Evolutionary conservation across 768 basidiomycete genomes (phyloP).

Genomic region (Arthromyces matolae): DNA sequence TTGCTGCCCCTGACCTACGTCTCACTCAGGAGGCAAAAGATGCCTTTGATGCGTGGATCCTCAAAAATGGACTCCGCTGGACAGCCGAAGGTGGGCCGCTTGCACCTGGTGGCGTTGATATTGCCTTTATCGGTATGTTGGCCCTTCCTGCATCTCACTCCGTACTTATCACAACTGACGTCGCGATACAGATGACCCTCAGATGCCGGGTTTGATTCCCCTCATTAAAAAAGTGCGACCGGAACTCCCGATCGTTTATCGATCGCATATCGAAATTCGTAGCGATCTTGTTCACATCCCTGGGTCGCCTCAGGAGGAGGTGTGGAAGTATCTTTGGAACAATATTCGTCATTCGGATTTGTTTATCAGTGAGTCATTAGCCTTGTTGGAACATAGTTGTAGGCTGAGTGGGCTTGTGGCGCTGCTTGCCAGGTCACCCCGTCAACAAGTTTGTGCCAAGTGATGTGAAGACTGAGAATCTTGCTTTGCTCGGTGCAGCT

Average conservation of each 20-base stretch:
- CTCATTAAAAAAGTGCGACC: conserved; percentile 84
- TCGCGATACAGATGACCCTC: conserved; percentile 66
- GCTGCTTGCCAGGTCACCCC: conserved; percentile 63
- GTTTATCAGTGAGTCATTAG: conserved; percentile 66
- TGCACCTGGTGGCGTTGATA: conserved; percentile 76
- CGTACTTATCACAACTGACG: neutral
- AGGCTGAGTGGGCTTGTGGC: neutral
- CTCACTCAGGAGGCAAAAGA: conserved; percentile 77
- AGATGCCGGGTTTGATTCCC: conserved; percentile 93
- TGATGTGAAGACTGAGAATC: conserved; percentile 69
- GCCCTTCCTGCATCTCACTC: neutral
- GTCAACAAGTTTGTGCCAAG: conserved; percentile 92
- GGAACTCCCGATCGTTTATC: conserved; percentile 84
- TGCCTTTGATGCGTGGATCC: conserved; percentile 83
- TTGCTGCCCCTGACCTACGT: conserved; percentile 73
- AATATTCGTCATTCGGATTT: conserved; percentile 87
- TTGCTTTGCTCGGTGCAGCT: conserved; percentile 75
- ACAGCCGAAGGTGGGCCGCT: conserved; percentile 81
- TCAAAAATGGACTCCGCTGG: conserved; percentile 88
- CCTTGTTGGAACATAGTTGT: neutral
- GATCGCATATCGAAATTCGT: conserved; percentile 93
- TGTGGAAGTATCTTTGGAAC: conserved; percentile 94
- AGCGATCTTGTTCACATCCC: conserved; percentile 80
- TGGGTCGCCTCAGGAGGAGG: conserved; percentile 83
- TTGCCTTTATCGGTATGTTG: conserved; percentile 78